Conservation (phyloP, 1,284 basidiomycete species). For the Anthracocystis setariae region DNA sequence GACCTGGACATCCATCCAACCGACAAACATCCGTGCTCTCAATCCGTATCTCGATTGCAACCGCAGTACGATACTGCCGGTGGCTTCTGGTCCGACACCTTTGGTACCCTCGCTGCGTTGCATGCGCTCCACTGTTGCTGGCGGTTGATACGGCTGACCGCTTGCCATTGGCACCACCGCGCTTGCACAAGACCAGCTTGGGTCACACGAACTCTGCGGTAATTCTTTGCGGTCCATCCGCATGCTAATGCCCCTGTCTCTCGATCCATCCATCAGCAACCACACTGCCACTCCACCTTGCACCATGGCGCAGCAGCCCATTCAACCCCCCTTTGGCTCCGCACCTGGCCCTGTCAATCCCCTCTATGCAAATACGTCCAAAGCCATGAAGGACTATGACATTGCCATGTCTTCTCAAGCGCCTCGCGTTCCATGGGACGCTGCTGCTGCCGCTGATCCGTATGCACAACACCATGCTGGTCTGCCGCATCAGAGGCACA, state of each 20-base stretch:
- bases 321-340: slow-evolving; percentile 15
- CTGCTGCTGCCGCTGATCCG: slow-evolving; percentile 10
- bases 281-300: slow-evolving; percentile 2
- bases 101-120: too few species aligned
- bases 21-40: too few species aligned
- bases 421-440: slow-evolving; percentile 17
- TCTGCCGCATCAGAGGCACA: slow-evolving; percentile 12
- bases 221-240: neutral
- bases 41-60: too few species aligned
- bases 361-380: slow-evolving; percentile 26
- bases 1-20: too few species aligned
- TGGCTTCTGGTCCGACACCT: too few species aligned
- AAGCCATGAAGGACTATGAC: slow-evolving; percentile 35
- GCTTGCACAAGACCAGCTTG: neutral
- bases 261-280: slow-evolving; percentile 1
- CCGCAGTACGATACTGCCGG: too few species aligned
- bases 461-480: slow-evolving; percentile 20
- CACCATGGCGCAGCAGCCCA: slow-evolving; percentile 34
- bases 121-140: too few species aligned
- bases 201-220: neutral
- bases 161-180: too few species aligned
- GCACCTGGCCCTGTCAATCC: slow-evolving; percentile 10
- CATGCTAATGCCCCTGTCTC: slow-evolving; percentile 9
- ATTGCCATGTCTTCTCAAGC: slow-evolving; percentile 5
- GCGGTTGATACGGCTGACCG: too few species aligned